These are phyloP conservation scores for Testicularia cyperi DNA, from an alignment of 1,284 basidiomycete species.

Conservation along the genomic window DNA sequence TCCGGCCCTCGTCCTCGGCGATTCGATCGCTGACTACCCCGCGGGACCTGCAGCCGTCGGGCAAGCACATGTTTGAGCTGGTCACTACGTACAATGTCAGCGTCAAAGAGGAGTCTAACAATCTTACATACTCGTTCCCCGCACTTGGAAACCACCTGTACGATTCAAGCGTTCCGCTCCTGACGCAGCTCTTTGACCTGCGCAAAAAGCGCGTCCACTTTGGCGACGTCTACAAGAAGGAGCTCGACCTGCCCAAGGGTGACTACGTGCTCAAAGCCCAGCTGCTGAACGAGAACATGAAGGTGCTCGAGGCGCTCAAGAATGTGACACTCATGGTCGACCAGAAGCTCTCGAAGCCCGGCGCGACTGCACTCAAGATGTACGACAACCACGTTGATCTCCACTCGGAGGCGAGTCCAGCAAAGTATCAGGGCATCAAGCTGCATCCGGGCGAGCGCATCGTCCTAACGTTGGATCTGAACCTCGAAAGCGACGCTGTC, in stretches of 20 bases:
- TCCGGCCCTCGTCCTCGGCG: constrained; percentile 46
- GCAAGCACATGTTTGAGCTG: constrained; percentile 57
- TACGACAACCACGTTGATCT: constrained; percentile 59
- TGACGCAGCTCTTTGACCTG: constrained; percentile 56
- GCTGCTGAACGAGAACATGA: constrained; percentile 47
- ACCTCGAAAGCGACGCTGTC: constrained; percentile 54
- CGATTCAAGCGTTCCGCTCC: constrained; percentile 56
- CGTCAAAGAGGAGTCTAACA: constrained; percentile 50
- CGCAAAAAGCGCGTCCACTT: constrained; percentile 53
- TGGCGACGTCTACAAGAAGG: constrained; percentile 60
- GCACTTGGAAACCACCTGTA: constrained; percentile 56
- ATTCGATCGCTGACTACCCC: constrained; percentile 49
- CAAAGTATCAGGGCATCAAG: constrained; percentile 53
- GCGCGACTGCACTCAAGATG: constrained; percentile 49
- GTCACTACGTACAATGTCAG: constrained; percentile 56
- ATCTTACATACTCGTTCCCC: constrained; percentile 50
- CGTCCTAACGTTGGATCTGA: constrained; percentile 51
- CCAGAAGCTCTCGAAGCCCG: constrained; percentile 56
- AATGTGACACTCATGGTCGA: constrained; percentile 54
- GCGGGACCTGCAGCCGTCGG: constrained; percentile 55
- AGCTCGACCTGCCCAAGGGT: constrained; percentile 55
- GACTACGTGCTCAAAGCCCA: constrained; percentile 58
- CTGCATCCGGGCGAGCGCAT: constrained; percentile 55
- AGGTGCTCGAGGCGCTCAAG: constrained; percentile 54
- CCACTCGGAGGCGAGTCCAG: constrained; percentile 36